Evolutionary conservation across 2,329 filamentous ascomycete genomes (phyloP).

Genomic region (Aspergillus luchuensis): DNA sequence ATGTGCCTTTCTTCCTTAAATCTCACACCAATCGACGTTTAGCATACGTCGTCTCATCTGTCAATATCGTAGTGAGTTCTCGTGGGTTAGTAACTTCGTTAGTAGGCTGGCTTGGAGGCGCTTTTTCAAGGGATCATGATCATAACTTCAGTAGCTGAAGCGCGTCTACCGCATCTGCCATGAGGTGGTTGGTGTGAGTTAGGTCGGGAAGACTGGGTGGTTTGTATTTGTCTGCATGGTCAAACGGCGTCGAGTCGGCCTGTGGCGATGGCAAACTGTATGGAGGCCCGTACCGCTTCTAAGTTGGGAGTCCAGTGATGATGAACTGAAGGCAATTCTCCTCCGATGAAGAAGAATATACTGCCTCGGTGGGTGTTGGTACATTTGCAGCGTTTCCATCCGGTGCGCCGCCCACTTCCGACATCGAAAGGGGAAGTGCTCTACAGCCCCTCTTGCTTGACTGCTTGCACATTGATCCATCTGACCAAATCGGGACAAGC

Average conservation of each 20-base stretch:
- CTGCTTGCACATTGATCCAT: constrained; percentile 22
- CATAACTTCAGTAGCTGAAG: constrained; percentile 38
- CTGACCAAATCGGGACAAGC: background rate
- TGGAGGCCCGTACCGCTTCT: constrained; percentile 19
- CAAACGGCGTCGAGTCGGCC: constrained; percentile 28
- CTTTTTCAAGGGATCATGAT: constrained; percentile 41
- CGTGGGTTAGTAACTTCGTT: too few relatives aligned
- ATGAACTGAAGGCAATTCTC: constrained; percentile 11
- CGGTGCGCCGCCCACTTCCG: constrained; percentile 29
- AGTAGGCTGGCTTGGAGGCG: constrained; percentile 30
- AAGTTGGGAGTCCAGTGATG: background rate
- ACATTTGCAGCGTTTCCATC: constrained; percentile 25
- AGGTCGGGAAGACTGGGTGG: background rate
- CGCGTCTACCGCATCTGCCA: constrained; percentile 32
- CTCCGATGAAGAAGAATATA: constrained; percentile 32
- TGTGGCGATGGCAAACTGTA: constrained; percentile 33
- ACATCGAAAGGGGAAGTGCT: constrained; percentile 32
- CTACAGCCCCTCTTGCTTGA: constrained; percentile 25
- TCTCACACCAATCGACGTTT: too few relatives aligned
- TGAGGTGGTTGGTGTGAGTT: constrained; percentile 15
- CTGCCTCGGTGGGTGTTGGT: constrained; percentile 27
- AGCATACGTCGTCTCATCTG: too few relatives aligned
- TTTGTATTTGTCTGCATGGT: constrained; percentile 19
- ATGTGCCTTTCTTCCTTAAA: too few relatives aligned
- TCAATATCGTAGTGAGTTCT: too few relatives aligned